phyloP scores from a whole-genome alignment of 139 green algal genomes.

The Chlorella sp. region DNA sequence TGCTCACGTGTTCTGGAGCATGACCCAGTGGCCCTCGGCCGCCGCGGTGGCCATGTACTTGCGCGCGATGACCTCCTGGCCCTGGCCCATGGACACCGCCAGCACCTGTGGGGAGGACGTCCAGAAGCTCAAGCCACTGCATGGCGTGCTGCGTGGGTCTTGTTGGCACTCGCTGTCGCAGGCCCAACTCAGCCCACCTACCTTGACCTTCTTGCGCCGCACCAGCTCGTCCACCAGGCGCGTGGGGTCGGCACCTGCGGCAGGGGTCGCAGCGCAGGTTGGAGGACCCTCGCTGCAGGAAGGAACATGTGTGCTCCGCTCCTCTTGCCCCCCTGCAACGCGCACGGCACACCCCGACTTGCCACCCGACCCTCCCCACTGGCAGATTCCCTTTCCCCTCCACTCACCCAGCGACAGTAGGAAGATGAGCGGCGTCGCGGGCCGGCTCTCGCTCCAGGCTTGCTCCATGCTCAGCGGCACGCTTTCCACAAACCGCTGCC shows the following conservation, averaged over 20 bases:
- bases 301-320: too few relatives aligned
- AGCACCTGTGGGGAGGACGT: too few relatives aligned
- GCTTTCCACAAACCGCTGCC: conserved; percentile 85
- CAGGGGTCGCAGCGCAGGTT: background rate
- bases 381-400: background rate
- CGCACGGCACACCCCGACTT: too few relatives aligned
- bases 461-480: conserved; percentile 88
- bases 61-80: conserved; percentile 90
- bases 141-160: too few relatives aligned
- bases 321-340: too few relatives aligned
- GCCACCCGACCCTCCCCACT: too few relatives aligned
- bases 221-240: conserved; percentile 94
- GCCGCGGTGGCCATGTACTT: conserved; percentile 85
- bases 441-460: conserved; percentile 65
- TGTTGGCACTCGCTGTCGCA: too few relatives aligned
- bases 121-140: too few relatives aligned
- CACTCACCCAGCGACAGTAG: conserved; percentile 76
- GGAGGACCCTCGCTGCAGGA: too few relatives aligned
- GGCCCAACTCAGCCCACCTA: too few relatives aligned
- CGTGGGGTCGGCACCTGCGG: conserved; percentile 83
- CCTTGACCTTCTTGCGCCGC: conserved; percentile 93
- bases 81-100: conserved; percentile 93
- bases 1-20: conserved; percentile 98
- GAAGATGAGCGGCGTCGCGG: conserved; percentile 88
- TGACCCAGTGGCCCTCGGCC: conserved; percentile 91